A percentile compares a stretch with the other conserved stretches of the same genome.
These are phyloP conservation scores for Paecilomyces sp. DNA, from an alignment of 2,329 filamentous ascomycete genomes.

Conservation along the genomic window DNA sequence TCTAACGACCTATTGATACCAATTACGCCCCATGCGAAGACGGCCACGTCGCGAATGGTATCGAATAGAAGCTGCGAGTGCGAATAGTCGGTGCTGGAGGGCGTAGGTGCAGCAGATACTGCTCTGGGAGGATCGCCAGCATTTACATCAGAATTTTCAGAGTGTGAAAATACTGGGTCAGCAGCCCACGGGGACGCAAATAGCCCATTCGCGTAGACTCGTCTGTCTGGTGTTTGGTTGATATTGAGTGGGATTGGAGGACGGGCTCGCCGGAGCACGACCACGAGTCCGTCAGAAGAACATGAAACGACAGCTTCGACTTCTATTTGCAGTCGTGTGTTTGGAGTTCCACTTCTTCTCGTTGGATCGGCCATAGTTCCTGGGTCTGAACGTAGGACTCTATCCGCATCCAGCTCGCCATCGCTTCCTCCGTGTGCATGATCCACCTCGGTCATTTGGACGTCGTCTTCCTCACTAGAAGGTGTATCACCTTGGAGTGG, in stretches of 20 bases:
- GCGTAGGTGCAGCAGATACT: conserved; percentile 35
- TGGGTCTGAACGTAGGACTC: background rate
- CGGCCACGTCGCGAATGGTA: conserved; percentile 73
- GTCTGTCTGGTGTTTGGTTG: conserved; percentile 34
- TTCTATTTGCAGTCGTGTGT: conserved; percentile 45
- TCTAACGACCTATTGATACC: conserved; percentile 73
- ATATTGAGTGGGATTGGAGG: conserved; percentile 52
- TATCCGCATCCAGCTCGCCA: background rate
- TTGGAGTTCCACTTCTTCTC: conserved; percentile 36
- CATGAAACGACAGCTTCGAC: conserved; percentile 88
- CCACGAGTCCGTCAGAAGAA: conserved; percentile 79
- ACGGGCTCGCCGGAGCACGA: conserved; percentile 67
- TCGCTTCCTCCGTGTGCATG: background rate
- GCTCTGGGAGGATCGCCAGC: conserved; percentile 34
- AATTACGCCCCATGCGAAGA: conserved; percentile 78
- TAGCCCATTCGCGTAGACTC: conserved; percentile 53
- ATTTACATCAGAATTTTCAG: conserved; percentile 8
- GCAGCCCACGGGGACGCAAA: conserved; percentile 76
- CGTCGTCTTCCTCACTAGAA: conserved; percentile 38
- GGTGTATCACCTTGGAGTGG: conserved; percentile 53
- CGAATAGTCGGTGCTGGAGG: conserved; percentile 36
- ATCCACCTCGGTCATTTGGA: background rate
- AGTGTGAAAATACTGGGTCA: conserved; percentile 48
- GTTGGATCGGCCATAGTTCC: conserved; percentile 37
- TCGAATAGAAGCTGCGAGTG: conserved; percentile 63